These are phyloP conservation scores for Ceratocystiopsis sp. DNA, from an alignment of 2,329 filamentous ascomycete species.

Conservation along the genomic window DNA sequence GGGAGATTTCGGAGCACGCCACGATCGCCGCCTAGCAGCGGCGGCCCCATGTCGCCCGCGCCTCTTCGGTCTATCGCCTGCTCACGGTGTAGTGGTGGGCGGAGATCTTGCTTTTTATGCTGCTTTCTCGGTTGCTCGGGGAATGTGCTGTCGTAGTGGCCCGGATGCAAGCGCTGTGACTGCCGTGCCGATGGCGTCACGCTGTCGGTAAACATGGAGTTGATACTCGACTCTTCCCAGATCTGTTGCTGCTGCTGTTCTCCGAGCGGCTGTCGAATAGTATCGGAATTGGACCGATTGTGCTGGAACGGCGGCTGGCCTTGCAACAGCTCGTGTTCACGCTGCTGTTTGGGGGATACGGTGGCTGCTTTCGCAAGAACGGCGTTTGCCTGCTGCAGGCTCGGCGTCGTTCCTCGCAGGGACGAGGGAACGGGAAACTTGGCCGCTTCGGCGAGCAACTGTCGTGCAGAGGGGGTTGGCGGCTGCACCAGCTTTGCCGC, in stretches of 20 bases:
- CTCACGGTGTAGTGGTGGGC: conserved; percentile 2
- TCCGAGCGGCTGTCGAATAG: conserved; percentile 2
- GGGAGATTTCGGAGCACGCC: conserved; percentile 20
- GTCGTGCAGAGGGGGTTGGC: conserved; percentile 10
- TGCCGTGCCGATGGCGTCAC: conserved; percentile 2
- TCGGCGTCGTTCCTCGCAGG: conserved; percentile 14
- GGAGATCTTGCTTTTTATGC: background rate
- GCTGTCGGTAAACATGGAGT: conserved; percentile 14
- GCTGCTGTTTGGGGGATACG: background rate
- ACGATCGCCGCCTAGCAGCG: conserved; percentile 20
- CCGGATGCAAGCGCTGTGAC: background rate
- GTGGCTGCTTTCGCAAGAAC: conserved; percentile 1
- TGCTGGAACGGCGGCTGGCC: conserved; percentile 4
- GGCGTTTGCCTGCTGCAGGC: conserved; percentile 12
- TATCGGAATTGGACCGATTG: conserved; percentile 12
- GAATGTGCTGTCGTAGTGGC: conserved; percentile 7
- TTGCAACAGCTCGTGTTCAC: background rate
- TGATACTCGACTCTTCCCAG: conserved; percentile 22
- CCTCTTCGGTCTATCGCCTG: conserved; percentile 7
- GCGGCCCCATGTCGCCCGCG: conserved; percentile 1
- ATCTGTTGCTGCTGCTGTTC: conserved; percentile 13
- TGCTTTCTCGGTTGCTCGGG: conserved; percentile 7
- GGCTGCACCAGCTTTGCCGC: conserved; percentile 10
- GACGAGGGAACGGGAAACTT: conserved; percentile 19
- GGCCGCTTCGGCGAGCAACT: conserved; percentile 16